phyloP scores from a whole-genome alignment of 495 filamentous ascomycete genomes.

The Annulohypoxylon nitens region DNA sequence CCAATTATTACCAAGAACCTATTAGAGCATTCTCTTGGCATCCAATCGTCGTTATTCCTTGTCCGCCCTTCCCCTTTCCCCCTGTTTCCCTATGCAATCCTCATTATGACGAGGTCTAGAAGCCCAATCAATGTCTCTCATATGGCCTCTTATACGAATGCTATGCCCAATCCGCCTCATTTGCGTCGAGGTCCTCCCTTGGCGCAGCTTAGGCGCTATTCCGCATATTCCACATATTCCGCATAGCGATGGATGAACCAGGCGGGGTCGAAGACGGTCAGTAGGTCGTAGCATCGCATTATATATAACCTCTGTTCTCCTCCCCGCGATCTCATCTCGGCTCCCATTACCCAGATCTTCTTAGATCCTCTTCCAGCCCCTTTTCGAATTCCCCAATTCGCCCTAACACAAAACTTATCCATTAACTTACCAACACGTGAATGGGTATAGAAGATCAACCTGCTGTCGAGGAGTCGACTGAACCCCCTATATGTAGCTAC shows the following conservation, averaged over 20 bases:
- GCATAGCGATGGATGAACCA: slow-evolving; percentile 35
- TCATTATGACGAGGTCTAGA: slow-evolving; percentile 29
- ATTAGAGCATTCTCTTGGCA: slow-evolving; percentile 34
- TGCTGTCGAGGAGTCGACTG: slow-evolving; percentile 64
- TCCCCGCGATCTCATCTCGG: slow-evolving; percentile 34
- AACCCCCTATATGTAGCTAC: slow-evolving; percentile 64
- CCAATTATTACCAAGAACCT: slow-evolving; percentile 14
- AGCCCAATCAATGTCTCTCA: slow-evolving; percentile 40
- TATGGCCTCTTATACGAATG: slow-evolving; percentile 26
- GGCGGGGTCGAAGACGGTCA: slow-evolving; percentile 34
- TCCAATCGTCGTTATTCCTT: slow-evolving; percentile 41
- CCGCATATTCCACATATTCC: slow-evolving; percentile 21
- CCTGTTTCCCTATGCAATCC: slow-evolving; percentile 34
- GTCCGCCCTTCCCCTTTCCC: slow-evolving; percentile 37
- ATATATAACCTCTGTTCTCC: slow-evolving; percentile 41
- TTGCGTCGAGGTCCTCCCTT: slow-evolving; percentile 40
- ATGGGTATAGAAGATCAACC: slow-evolving; percentile 63
- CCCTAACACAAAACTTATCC: slow-evolving; percentile 18
- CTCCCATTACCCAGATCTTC: slow-evolving; percentile 1
- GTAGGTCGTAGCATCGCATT: slow-evolving; percentile 28
- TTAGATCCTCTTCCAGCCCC: neutral
- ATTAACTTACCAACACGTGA: slow-evolving; percentile 50
- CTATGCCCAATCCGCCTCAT: slow-evolving; percentile 41
- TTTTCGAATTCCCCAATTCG: slow-evolving; percentile 24
- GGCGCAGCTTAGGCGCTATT: slow-evolving; percentile 34